These are phyloP conservation scores for Tilletiopsis washingtonensis DNA, from an alignment of 1,284 basidiomycete genomes.

Conservation along the genomic window DNA sequence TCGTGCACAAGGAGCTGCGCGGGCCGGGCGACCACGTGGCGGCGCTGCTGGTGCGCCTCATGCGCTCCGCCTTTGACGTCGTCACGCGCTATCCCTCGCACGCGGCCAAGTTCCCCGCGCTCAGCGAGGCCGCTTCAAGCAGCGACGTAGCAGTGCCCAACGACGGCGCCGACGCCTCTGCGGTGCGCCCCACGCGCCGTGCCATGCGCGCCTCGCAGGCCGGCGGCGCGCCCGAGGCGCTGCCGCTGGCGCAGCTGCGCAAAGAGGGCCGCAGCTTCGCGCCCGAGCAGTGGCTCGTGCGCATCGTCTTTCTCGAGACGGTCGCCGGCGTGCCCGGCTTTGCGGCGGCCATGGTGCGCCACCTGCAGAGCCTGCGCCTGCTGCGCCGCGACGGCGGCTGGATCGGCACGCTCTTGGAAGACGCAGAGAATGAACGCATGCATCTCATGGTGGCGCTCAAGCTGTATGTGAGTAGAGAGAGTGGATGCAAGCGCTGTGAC, in stretches of 20 bases:
- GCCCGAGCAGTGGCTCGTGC: conserved; percentile 30
- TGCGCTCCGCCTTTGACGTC: conserved; percentile 24
- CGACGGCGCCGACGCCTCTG: conserved; percentile 14
- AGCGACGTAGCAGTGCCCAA: too few species aligned
- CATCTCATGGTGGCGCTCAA: conserved; percentile 18
- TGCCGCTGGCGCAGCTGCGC: conserved; percentile 33
- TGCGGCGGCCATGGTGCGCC: conserved; percentile 79
- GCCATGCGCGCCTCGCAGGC: neutral
- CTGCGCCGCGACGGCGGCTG: conserved; percentile 34
- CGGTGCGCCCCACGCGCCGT: neutral
- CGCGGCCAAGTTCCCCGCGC: conserved; percentile 16
- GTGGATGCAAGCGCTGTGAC: too few species aligned
- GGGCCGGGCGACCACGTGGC: conserved; percentile 68
- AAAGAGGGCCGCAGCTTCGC: conserved; percentile 26
- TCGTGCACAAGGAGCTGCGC: conserved; percentile 62
- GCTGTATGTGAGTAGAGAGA: too few species aligned
- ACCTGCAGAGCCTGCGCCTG: conserved; percentile 49
- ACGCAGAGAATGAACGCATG: conserved; percentile 38
- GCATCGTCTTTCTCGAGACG: conserved; percentile 49
- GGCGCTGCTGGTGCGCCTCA: conserved; percentile 33
- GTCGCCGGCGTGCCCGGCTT: conserved; percentile 80
- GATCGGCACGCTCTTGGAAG: conserved; percentile 35
- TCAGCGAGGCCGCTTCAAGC: too few species aligned
- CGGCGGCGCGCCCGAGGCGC: conserved; percentile 7
- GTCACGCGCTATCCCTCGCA: conserved; percentile 34